A percentile compares a stretch with the other conserved stretches of the same genome.
These are phyloP conservation scores for Xylariaceae sp. DNA, from an alignment of 2,329 filamentous ascomycete genomes.

Conservation along the genomic window DNA sequence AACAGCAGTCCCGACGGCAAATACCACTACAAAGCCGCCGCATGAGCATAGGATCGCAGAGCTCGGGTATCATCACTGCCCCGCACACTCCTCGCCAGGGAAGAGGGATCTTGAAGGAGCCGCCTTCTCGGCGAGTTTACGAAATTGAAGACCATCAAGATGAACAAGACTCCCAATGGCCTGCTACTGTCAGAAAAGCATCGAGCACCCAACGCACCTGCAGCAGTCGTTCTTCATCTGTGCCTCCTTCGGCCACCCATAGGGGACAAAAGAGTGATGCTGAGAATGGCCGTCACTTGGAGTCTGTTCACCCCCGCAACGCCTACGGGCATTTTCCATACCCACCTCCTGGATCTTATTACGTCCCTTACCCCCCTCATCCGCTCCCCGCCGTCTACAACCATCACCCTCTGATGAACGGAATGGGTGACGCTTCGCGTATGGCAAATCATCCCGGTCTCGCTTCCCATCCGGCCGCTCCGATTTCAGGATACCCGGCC, in stretches of 20 bases:
- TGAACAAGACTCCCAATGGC: no score
- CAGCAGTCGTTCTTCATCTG: constrained; percentile 1
- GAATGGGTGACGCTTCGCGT: no score
- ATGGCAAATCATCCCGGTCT: no score
- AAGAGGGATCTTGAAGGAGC: neutral
- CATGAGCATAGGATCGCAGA: constrained; percentile 11
- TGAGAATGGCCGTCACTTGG: neutral
- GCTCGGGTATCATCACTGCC: constrained; percentile 10
- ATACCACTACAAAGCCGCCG: constrained; percentile 1
- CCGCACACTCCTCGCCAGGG: constrained; percentile 3
- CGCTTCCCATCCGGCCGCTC: no score
- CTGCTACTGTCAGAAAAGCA: neutral
- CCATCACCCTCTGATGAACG: no score
- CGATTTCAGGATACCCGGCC: no score
- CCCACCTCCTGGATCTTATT: neutral
- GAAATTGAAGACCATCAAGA: neutral
- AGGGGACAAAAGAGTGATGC: neutral
- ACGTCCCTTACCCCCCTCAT: neutral
- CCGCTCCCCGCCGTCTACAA: neutral
- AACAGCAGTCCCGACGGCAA: constrained; percentile 9
- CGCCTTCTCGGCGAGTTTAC: neutral
- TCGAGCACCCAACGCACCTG: neutral
- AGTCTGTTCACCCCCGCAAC: neutral
- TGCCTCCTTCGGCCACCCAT: neutral
- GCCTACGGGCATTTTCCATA: neutral